Conservation (phyloP, 306 rosid genomes). For the Pterocarpus macrocarpus region DNA sequence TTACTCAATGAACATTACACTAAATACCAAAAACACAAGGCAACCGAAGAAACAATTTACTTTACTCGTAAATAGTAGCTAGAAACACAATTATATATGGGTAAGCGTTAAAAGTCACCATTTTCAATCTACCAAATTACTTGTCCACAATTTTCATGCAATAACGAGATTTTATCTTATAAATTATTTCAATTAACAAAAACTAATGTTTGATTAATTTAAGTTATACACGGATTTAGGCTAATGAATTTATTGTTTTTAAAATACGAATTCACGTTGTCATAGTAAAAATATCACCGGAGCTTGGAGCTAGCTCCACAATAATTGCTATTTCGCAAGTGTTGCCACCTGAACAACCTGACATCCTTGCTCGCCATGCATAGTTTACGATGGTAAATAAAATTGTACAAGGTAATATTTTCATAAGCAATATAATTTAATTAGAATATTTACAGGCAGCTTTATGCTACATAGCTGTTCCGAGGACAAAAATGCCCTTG, state of each 20-base stretch:
- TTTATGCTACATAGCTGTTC: constrained; percentile 49
- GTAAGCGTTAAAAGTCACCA: no score
- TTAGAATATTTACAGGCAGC: constrained; percentile 62
- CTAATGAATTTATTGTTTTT: no score
- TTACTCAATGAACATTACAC: no score
- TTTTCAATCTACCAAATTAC: not conserved
- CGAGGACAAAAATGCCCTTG: constrained; percentile 54
- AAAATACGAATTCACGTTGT: no score
- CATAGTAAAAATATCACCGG: no score
- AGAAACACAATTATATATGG: no score
- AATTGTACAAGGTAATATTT: constrained; percentile 35
- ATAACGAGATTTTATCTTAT: not conserved
- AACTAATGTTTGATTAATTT: no score
- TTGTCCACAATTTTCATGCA: not conserved
- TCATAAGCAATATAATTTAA: constrained; percentile 43
- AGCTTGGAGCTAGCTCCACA: constrained; percentile 3
- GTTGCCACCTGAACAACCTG: not conserved
- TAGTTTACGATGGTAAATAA: not conserved
- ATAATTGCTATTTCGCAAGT: not conserved
- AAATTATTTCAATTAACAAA: not conserved
- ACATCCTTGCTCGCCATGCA: constrained; percentile 21
- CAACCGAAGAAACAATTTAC: no score
- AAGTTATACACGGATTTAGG: no score
- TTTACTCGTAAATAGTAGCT: no score
- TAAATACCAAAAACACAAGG: no score